Evolutionary conservation across 2,329 filamentous ascomycete species (phyloP), one percentile per base, ranked within the genome.

Genomic region (Alternaria dauci): DNA sequence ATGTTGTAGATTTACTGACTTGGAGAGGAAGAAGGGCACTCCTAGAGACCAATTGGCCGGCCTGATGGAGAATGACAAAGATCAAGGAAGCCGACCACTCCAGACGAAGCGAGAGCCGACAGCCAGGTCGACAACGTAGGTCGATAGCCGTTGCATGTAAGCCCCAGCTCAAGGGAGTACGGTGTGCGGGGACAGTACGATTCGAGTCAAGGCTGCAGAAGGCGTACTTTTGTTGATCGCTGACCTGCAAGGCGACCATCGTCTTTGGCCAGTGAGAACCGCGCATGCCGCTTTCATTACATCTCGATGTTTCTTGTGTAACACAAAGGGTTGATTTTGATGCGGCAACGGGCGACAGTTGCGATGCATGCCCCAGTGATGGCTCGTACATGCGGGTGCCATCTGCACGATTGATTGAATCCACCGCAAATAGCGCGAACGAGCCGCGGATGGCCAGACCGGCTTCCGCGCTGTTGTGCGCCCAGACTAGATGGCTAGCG

Each of bases 381-480:
- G 68, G 63, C 64, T 58, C 65, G 55, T 59, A 55, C 58, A 76
- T 77, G 76, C 76, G 72, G 72, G 76, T 78, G 75, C 74, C 74
- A 70, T 70, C 72, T 78, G 76, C 76, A 77, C 65, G 73, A 73
- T 72, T 72, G 61, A 71, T 69, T 72, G 75, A 57, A 58, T 46
- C 34, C 30, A 58, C 54, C 70, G 65, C 67, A 65, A 68, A 67
- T 66, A 63, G 69, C 63, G 66, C 58, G 61, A 61, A 65, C 59
- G 66, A 69, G 65, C 63, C 62, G 61, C 66, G 67, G 65, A 60
- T 55, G 48, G 65, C 59, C 52, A 59, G 52, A 61, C 62, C 62
- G 63, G 61, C 54, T 36, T 61, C 61, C 60, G 59, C 64, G 58
- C 61, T 66, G 58, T 51, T 20, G 39, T 60, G 58, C 42, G 52